Evolutionary conservation across 2,329 filamentous ascomycete species (phyloP).

Genomic region (Microcyclospora tardicrescens): DNA sequence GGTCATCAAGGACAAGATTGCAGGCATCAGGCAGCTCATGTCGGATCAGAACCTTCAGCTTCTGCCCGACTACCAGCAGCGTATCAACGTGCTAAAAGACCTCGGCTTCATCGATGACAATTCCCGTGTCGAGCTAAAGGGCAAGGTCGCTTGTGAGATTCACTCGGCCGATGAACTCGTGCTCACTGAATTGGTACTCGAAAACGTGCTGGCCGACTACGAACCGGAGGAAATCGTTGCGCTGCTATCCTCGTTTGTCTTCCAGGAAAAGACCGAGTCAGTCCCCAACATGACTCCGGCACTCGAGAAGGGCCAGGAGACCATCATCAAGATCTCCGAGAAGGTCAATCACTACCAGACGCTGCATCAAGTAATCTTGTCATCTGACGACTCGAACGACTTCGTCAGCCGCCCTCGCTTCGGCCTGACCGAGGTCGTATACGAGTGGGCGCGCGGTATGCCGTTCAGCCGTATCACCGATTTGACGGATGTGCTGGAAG

Average conservation of each 20-base stretch:
- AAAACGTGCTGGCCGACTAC: slow-evolving; percentile 90
- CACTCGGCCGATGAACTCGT: slow-evolving; percentile 95
- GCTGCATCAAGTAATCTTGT: slow-evolving; percentile 80
- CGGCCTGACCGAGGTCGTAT: slow-evolving; percentile 91
- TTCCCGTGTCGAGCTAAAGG: slow-evolving; percentile 83
- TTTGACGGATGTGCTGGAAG: slow-evolving; percentile 89
- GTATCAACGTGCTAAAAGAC: slow-evolving; percentile 81
- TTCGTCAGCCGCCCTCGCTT: slow-evolving; percentile 80
- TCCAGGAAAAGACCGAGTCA: slow-evolving; percentile 87
- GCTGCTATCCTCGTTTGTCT: slow-evolving; percentile 85
- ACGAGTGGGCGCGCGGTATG: slow-evolving; percentile 97
- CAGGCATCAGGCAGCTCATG: slow-evolving; percentile 72
- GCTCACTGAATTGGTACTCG: slow-evolving; percentile 86
- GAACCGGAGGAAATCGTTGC: slow-evolving; percentile 95
- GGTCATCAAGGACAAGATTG: slow-evolving; percentile 89
- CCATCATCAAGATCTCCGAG: slow-evolving; percentile 80
- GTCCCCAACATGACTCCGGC: slow-evolving; percentile 69
- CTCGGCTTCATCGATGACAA: slow-evolving; percentile 82
- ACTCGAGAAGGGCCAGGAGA: slow-evolving; percentile 69
- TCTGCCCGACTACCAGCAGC: slow-evolving; percentile 91
- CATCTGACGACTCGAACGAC: slow-evolving; percentile 80
- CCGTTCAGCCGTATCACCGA: slow-evolving; percentile 96
- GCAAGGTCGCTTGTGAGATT: slow-evolving; percentile 96
- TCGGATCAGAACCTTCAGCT: slow-evolving; percentile 95
- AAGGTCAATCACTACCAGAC: slow-evolving; percentile 87